Evolutionary conservation across 2,329 filamentous ascomycete genomes (phyloP), one percentile per base, ranked within the genome.

Genomic region (Pseudogymnoascus sp.): DNA sequence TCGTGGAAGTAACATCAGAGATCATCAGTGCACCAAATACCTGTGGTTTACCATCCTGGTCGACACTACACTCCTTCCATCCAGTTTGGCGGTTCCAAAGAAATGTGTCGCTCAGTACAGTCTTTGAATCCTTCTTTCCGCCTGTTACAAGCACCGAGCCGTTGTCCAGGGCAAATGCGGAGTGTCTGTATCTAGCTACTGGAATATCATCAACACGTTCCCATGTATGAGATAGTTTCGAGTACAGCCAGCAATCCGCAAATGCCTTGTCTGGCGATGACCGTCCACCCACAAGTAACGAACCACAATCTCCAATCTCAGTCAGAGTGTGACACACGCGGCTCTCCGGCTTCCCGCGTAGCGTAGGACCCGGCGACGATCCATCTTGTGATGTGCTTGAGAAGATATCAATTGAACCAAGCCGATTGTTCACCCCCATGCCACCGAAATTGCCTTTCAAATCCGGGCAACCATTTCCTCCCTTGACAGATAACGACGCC

Each of bases 281-380:
- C 63, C 92, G 82, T 4, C 93, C 93, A 22, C 93, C 92, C 30
- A 84, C 80, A 54, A 96, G 77, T 9, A 97, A 74, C 63, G 80
- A 81, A 14, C 82, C 82, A 20, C 74, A 73, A 35, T 78, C 75
- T 1, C 79, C 81, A 4, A 95, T 71, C 57, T 84, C 78, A 18
- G 88, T 92, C 18, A 92, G 77, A 0, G 89, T 88, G 72, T 94
- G 90, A 67, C 90, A 94, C 79, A 93, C 87, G 47, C 87, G 75
- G 58, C 71, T 71, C 3, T 73, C 66, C 20, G 81, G 81, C 0
- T 75, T 75, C 18, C 3, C 28, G 20, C 25, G 47, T 33, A 54
- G 16, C 16, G 57, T 37, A 4, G 57, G 57, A 4, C 66, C 63
- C n/a, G 63, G 66, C 65, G 47, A 60, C 4, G 38, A 43, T 20